A percentile compares a stretch with the other conserved stretches of the same genome.
Conservation (phyloP, 2,329 filamentous ascomycete species). For the Colletotrichum tropicale region DNA sequence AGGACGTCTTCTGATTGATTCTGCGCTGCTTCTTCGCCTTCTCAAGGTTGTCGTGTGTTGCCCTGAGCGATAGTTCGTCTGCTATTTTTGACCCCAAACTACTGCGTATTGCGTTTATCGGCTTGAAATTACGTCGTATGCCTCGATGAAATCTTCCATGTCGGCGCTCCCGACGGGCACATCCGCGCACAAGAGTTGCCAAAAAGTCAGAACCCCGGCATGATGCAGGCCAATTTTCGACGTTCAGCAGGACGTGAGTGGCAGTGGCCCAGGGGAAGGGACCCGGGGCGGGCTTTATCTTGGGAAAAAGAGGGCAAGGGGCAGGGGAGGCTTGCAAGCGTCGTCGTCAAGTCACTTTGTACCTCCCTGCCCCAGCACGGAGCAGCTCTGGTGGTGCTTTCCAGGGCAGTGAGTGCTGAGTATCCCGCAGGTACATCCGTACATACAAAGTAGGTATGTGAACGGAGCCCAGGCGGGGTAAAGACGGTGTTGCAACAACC, state of each 20-base stretch:
- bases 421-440: background rate
- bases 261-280: background rate
- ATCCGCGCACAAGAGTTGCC: background rate
- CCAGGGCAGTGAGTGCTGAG: background rate
- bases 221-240: background rate
- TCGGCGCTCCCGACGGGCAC: constrained; percentile 5
- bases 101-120: background rate
- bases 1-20: background rate
- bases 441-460: background rate
- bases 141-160: background rate
- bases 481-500: background rate
- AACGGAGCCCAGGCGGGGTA: constrained; percentile 13
- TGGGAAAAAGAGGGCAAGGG: background rate
- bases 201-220: background rate
- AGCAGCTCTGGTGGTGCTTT: background rate
- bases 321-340: background rate
- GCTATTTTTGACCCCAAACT: constrained; percentile 15
- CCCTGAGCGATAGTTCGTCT: background rate
- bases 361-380: background rate
- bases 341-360: background rate
- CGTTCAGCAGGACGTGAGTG: background rate
- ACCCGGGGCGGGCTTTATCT: background rate
- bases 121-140: background rate
- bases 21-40: background rate
- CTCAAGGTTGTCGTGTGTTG: background rate